These are phyloP conservation scores for Exobasidium cylindrosporum DNA, from an alignment of 1,284 basidiomycete species.

Conservation along the genomic window DNA sequence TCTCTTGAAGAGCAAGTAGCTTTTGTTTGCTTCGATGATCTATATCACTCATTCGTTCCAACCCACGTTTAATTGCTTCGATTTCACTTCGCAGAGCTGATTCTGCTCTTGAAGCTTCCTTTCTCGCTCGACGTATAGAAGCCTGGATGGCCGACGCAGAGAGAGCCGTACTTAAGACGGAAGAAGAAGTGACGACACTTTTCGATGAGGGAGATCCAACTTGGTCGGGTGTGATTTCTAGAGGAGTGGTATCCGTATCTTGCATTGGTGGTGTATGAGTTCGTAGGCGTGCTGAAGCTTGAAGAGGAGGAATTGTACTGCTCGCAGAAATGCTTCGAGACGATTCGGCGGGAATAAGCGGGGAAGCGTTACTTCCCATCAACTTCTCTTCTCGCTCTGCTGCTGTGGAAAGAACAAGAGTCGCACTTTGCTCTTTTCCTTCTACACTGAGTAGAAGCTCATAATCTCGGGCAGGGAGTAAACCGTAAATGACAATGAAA, in stretches of 20 bases:
- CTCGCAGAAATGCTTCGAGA: no score
- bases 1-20: slow-evolving; percentile 42
- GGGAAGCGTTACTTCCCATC: background rate
- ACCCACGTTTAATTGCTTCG: slow-evolving; percentile 37
- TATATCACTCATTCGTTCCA: slow-evolving; percentile 35
- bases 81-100: slow-evolving; percentile 38
- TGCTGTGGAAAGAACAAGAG: background rate
- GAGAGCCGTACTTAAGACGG: background rate
- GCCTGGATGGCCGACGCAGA: slow-evolving; percentile 19
- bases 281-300: background rate
- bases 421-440: background rate
- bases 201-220: background rate
- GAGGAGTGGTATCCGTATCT: background rate
- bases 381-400: background rate
- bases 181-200: background rate
- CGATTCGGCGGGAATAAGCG: background rate
- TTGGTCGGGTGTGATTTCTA: background rate
- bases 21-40: slow-evolving; percentile 45
- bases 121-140: slow-evolving; percentile 34
- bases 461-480: slow-evolving; percentile 36
- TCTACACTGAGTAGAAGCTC: slow-evolving; percentile 35
- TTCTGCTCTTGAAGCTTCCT: slow-evolving; percentile 40
- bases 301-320: background rate
- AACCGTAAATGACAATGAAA: slow-evolving; percentile 46
- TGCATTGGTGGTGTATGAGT: slow-evolving; percentile 13